These are phyloP conservation scores for Fraxinus ornus DNA, from an alignment of 305 asterid genomes.

Conservation along the genomic window DNA sequence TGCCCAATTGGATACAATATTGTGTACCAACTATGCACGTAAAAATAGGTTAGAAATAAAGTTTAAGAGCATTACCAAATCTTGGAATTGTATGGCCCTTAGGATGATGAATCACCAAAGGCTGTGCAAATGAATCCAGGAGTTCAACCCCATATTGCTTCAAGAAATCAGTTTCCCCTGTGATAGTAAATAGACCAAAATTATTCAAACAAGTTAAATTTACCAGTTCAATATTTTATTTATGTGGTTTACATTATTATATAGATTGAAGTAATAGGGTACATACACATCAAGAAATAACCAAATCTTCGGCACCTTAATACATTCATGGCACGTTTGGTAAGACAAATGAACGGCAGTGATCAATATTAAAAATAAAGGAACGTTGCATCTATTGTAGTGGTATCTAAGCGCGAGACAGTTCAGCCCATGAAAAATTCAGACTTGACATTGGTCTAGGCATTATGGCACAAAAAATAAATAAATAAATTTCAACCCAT, in stretches of 20 bases:
- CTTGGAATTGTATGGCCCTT: slow-evolving; percentile 87
- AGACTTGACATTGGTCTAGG: too few species aligned
- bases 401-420: too few species aligned
- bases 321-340: neutral
- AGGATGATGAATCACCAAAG: slow-evolving; percentile 79
- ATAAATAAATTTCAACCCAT: too few species aligned
- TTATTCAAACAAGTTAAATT: neutral
- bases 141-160: slow-evolving; percentile 62
- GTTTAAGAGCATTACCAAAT: slow-evolving; percentile 54
- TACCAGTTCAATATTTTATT: neutral
- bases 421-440: too few species aligned
- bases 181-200: neutral
- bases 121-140: slow-evolving; percentile 61
- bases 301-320: neutral
- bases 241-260: too few species aligned
- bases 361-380: too few species aligned
- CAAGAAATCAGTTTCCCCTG: slow-evolving; percentile 87
- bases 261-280: too few species aligned
- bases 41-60: neutral
- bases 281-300: neutral
- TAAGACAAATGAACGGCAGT: neutral
- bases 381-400: too few species aligned
- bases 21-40: neutral
- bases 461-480: too few species aligned
- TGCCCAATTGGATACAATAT: neutral